Conservation (phyloP, 441 rosid species). For the Mallotus japonicus region DNA sequence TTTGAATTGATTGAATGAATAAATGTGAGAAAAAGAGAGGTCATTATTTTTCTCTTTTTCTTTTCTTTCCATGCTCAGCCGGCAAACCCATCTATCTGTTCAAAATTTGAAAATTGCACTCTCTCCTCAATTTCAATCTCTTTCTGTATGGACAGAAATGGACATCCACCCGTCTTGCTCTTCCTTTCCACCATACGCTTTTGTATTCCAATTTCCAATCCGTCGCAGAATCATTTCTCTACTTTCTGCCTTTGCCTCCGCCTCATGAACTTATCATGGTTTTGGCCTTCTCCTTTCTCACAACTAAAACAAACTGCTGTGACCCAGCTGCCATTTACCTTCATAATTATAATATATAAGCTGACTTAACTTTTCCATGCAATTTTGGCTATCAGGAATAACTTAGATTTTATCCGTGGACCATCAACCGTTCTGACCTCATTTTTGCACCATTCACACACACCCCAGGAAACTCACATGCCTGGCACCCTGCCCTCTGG, state of each 20-base stretch:
- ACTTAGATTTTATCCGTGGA: background rate
- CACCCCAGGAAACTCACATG: background rate
- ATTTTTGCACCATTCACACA: background rate
- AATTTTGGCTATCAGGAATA: no score
- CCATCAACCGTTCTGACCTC: background rate
- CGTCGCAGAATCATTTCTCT: slow-evolving; percentile 3
- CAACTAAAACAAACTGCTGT: slow-evolving; percentile 6
- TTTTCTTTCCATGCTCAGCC: slow-evolving; percentile 16
- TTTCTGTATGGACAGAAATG: background rate
- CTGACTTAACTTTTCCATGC: no score
- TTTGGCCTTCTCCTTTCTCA: slow-evolving; percentile 6
- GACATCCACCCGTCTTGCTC: background rate
- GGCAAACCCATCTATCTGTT: slow-evolving; percentile 13
- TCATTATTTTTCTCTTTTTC: background rate
- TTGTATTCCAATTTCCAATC: background rate
- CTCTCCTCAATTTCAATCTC: background rate
- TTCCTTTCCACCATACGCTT: background rate
- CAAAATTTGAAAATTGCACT: background rate
- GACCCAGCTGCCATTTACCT: no score
- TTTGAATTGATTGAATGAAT: slow-evolving; percentile 5
- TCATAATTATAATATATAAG: no score
- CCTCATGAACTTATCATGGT: background rate
- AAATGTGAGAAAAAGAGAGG: background rate
- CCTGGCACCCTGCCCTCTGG: background rate
- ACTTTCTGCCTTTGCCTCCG: slow-evolving; percentile 4